Base-by-base conservation (phyloP, 139 green algal species). In the Chlamydomonas eustigma region DNA sequence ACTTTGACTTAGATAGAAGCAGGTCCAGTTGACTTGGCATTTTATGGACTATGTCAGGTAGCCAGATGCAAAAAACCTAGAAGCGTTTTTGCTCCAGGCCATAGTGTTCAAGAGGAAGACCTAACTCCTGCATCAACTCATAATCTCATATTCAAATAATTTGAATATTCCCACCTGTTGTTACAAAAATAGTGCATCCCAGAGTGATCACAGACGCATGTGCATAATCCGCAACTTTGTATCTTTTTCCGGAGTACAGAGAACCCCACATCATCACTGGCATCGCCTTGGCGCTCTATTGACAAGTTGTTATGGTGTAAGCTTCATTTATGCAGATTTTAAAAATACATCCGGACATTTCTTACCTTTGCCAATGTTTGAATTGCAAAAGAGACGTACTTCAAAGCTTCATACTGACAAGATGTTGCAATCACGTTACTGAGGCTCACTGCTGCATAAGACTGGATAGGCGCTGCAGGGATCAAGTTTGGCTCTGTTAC, bases 391-490 rank as follows among this genome's bases (percentile, higher is more conserved):
- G 88, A 93, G 1, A 99, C 90, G 85, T 97, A 94, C 80, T 97
- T 97, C 6, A 99, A 86, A 12, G 96, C 96, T 80, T 99, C 95
- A 58, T 98, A 91, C 83, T 98, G 94, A 80, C 93, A 97, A 71
- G 86, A 90, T 3, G 94, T 98, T 8, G 71, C 90, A 66, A 95
- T 85, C 4, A 98, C 92, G 74, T 98, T 98, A 74, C 90, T 95
- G 22, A 94, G 71, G 2, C 80, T 89, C 2, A 96, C 87, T 5
- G 75, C 77, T 0, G 83, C 81, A 80, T 96, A 96, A 39, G 65
- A 80, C 24, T 76, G 80, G 28, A 96, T 35, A 2, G 89, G 89
- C n/a, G 91, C 91, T 24, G 71, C 77, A 0, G 85, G 82, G 8
- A 66, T 71, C 1, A 85, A 30, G 30, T 71, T 52, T n/a, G 68